Evolutionary conservation across 305 asterid species (phyloP), one percentile per base, ranked within the genome.

Genomic region (Fraxinus ornus): DNA sequence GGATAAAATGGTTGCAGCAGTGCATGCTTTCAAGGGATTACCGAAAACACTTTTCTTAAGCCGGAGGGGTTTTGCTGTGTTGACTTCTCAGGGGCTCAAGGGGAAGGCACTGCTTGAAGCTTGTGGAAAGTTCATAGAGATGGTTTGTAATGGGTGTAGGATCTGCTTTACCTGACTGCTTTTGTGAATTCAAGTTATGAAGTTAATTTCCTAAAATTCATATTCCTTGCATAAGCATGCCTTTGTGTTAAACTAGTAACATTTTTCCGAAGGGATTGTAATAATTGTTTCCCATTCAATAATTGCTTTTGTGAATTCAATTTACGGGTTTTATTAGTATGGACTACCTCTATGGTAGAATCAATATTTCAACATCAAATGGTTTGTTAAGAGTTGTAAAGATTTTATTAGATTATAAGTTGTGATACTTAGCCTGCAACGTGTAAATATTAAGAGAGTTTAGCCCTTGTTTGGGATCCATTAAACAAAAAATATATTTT

Each of bases 1-100:
- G 98, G 98, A 96, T 85, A 96, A 94, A 89, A 94, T 96, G 98
- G 99, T 94, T 73, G 91, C 99, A 7, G 98, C 99, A 5, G 92
- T 96, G 97, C 89, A 98, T 64, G 96, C 93, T 78, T 75, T 90
- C n/a, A 90, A 88, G 85, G 95, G 98, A 72, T 76, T 90, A 81
- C 81, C 91, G 84, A 90, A 77, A 82, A 94, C 97, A 0, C 88
- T 97, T 41, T 92, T 94, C 88, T 87, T 93, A 64, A 92, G 89
- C 66, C 86, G 98, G 90, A 89, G 89, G 73, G 91, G 84, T 0
- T 94, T 91, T 80, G 90, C 98, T 0, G 88, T 77, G 66, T 81
- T 93, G 8, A 88, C 87, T 55, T 84, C 92, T 1, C 89, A 88
- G 87, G 94, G 97, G 77, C 87, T 89, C 22, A 80, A 83, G 28